Evolutionary conservation across 73 alveolate species (phyloP).

Genomic region (Durusdinium trenchii): DNA sequence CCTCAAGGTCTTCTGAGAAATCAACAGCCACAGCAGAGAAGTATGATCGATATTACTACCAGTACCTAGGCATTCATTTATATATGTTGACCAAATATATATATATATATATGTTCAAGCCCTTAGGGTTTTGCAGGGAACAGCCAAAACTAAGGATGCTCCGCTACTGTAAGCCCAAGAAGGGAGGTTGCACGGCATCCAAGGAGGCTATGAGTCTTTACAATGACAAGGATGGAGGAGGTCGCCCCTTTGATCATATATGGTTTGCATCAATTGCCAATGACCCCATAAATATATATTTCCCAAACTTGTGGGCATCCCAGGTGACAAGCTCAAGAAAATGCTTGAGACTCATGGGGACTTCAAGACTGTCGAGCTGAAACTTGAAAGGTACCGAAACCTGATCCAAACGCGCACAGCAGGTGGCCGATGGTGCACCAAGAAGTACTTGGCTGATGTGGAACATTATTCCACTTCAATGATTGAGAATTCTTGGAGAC

Average conservation of each 20-base stretch:
- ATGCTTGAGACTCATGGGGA: neutral
- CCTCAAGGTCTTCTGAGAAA: neutral
- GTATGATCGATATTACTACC: neutral
- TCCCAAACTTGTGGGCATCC: too few species aligned
- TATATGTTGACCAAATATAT: neutral
- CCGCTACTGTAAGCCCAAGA: neutral
- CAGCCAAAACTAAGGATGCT: neutral
- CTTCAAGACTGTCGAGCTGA: slow-evolving; percentile 11
- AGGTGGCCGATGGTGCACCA: slow-evolving; percentile 2
- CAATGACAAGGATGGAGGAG: neutral
- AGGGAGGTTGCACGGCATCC: neutral
- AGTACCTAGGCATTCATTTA: neutral
- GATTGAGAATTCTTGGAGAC: neutral
- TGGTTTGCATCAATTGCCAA: neutral
- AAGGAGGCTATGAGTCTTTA: slow-evolving; percentile 19
- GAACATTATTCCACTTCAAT: neutral
- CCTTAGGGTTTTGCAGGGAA: too few species aligned
- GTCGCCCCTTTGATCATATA: neutral
- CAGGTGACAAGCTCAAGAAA: neutral
- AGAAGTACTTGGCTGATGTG: neutral
- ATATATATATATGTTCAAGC: too few species aligned
- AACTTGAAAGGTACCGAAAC: neutral
- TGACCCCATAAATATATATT: neutral
- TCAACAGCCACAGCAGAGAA: neutral
- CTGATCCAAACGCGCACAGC: neutral